A percentile compares a stretch with the other conserved stretches of the same genome.
phyloP scores from a whole-genome alignment of 495 filamentous ascomycete species.

The Aspergillus campestris region DNA sequence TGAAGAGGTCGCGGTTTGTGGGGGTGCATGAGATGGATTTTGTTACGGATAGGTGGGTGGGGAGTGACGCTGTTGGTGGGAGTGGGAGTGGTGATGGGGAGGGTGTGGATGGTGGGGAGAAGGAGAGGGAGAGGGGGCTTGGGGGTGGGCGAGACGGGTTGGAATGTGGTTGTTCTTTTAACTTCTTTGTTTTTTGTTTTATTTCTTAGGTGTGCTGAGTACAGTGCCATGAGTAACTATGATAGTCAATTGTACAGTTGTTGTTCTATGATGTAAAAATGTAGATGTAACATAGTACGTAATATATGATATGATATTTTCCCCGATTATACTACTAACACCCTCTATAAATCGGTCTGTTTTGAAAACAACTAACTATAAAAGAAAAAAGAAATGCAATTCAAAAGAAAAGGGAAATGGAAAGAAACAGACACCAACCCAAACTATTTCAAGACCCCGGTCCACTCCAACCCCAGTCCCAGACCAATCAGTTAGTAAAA shows the following conservation, averaged over 20 bases:
- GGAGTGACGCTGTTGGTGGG: not conserved
- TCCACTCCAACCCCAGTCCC: too few relatives aligned
- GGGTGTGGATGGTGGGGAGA: not conserved
- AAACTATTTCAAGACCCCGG: too few relatives aligned
- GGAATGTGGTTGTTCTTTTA: constrained; percentile 31
- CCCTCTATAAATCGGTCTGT: too few relatives aligned
- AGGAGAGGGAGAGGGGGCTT: constrained; percentile 8
- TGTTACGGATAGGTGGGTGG: constrained; percentile 39
- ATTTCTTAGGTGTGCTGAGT: not conserved
- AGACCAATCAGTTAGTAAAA: too few relatives aligned
- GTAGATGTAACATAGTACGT: not conserved
- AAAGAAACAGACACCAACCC: not conserved
- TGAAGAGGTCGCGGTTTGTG: constrained; percentile 37
- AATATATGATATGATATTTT: too few relatives aligned
- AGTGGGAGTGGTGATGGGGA: not conserved
- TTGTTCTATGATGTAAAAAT: not conserved
- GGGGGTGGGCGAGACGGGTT: constrained; percentile 16
- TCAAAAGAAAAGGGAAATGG: not conserved
- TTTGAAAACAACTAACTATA: too few relatives aligned
- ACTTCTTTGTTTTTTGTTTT: not conserved
- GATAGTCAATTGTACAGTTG: not conserved
- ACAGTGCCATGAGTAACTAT: not conserved
- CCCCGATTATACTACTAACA: too few relatives aligned
- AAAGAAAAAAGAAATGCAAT: not conserved
- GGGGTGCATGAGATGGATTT: constrained; percentile 39